phyloP scores from a whole-genome alignment of 805 yeast genomes.

The Metschnikowia lunata region DNA sequence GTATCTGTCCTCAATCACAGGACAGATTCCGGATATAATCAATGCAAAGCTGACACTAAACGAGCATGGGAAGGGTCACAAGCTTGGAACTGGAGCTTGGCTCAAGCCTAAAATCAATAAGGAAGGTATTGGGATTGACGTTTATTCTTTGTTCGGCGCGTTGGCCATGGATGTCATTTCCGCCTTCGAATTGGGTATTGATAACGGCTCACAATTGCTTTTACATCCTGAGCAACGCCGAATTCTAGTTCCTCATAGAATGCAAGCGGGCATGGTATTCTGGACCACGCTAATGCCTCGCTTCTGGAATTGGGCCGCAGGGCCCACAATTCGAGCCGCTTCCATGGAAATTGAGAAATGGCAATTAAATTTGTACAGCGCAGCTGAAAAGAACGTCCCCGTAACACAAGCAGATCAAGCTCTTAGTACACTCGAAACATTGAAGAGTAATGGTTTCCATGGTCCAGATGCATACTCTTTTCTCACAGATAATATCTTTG shows the following conservation, averaged over 20 bases:
- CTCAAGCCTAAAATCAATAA: constrained; percentile 19
- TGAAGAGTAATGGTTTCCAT: constrained; percentile 28
- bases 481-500: constrained; percentile 60
- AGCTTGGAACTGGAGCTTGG: constrained; percentile 25
- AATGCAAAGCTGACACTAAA: constrained; percentile 31
- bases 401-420: constrained; percentile 16
- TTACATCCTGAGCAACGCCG: constrained; percentile 35
- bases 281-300: constrained; percentile 60
- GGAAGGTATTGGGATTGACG: constrained; percentile 45
- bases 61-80: constrained; percentile 33
- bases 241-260: constrained; percentile 40
- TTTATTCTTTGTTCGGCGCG: constrained; percentile 57
- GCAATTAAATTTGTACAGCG: constrained; percentile 35
- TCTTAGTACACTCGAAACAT: constrained; percentile 31
- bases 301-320: constrained; percentile 48
- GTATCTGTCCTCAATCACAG: constrained; percentile 26
- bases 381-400: constrained; percentile 33
- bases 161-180: constrained; percentile 70
- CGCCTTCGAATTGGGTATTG: constrained; percentile 53
- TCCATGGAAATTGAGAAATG: constrained; percentile 41
- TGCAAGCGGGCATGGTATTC: constrained; percentile 57
- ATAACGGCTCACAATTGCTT: constrained; percentile 44
- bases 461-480: constrained; percentile 37
- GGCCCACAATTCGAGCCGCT: constrained; percentile 34
- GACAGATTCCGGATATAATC: constrained; percentile 28